phyloP scores from a whole-genome alignment of 176 grass and related monocot genomes.

The Bothriochloa decipiens region DNA sequence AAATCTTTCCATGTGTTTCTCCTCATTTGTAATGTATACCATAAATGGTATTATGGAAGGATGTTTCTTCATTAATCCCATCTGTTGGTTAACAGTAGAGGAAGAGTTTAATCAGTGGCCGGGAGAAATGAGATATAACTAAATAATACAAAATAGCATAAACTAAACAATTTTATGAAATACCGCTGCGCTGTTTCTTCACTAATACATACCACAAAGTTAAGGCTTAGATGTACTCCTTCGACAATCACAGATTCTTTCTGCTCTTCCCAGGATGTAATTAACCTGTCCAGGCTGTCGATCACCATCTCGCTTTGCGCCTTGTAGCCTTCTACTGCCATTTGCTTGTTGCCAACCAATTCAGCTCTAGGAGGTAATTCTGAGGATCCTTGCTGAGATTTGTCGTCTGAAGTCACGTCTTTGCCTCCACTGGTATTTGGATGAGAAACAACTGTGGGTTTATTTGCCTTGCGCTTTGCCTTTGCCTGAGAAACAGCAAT shows the following conservation, averaged over 20 bases:
- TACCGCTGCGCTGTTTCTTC: not conserved
- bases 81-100: conserved; percentile 55
- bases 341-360: conserved; percentile 72
- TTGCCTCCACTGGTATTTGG: conserved; percentile 40
- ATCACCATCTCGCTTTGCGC: conserved; percentile 98
- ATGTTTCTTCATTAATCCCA: conserved; percentile 99
- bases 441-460: conserved; percentile 55
- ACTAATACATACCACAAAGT: conserved; percentile 81
- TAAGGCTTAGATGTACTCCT: conserved; percentile 98
- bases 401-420: conserved; percentile 56
- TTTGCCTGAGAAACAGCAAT: conserved; percentile 81
- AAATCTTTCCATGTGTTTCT: conserved; percentile 93
- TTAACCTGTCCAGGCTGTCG: conserved; percentile 88
- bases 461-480: conserved; percentile 79
- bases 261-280: conserved; percentile 92
- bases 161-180: conserved; percentile 26
- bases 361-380: conserved; percentile 54
- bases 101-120: conserved; percentile 35
- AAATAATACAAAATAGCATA: conserved; percentile 21
- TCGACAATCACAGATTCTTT: conserved; percentile 96
- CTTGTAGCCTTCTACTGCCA: conserved; percentile 95
- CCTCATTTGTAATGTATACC: conserved; percentile 95
- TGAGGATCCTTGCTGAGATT: conserved; percentile 40
- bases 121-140: conserved; percentile 23
- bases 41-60: conserved; percentile 98